Base-by-base conservation (phyloP, 441 rosid species). In the Arabidopsis lyrata region DNA sequence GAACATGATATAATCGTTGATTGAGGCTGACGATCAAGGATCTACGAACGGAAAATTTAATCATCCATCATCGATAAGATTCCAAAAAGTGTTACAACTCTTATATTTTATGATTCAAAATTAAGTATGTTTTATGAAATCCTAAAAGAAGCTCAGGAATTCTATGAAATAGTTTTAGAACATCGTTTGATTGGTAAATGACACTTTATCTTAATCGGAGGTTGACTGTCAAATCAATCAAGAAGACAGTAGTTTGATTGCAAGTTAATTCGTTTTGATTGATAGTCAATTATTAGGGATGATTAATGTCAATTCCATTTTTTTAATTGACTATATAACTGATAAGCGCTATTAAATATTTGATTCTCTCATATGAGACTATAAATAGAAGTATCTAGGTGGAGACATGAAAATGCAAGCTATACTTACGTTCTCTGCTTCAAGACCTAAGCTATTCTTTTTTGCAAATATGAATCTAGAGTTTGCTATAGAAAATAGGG, bases 151-250 rank as follows among this genome's bases (percentile, higher is more conserved):
- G 10, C 38, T 29, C 4, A 54, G 8, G 10, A 54, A 14, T 29
- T 53, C 4, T 53, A 14, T 31, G 22, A 55, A 14, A 8, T 7
- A 7, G 8, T 1, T 31, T 32, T 3, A 8, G 12, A 54, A n/a
- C 8, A 31, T 32, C 22, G 0, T n/a, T n/a, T 32, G 36, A 55
- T 55, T 32, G 41, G 13, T 32, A 32, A 56, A n/a, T 32, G 60
- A n/a, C 7, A 31, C 11, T 15, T 54, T 14, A 31, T 29, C 59
- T 54, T 18, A 54, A 11, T 32, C 8, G 20, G 41, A 57, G 62
- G 42, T 57, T 55, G 63, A 57, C 24, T 57, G 22, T 15, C 62
- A 49, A 20, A 49, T 49, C 31, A 34, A 34, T 34, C 41, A 56
- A 56, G 62, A 56, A 16, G 29, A 57, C 34, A 10, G 14, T 56